These are phyloP conservation scores for Citrus glauca DNA, from an alignment of 345 rosid genomes.

Conservation along the genomic window DNA sequence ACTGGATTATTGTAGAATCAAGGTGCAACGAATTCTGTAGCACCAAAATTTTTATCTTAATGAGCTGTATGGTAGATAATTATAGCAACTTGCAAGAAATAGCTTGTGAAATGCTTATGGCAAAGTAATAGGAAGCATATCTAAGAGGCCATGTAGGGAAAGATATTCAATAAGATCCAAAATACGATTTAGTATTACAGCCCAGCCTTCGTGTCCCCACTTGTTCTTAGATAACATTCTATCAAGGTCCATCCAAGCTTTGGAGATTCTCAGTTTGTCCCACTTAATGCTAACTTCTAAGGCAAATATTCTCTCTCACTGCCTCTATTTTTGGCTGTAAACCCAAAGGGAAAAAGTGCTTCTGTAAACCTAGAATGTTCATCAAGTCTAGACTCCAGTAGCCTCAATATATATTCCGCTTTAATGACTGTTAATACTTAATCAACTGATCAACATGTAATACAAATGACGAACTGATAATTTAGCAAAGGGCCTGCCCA, in stretches of 20 bases:
- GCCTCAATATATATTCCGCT: background rate
- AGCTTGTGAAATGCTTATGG: background rate
- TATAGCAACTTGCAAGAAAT: background rate
- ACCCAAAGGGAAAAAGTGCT: constrained; percentile 11
- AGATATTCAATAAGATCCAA: constrained; percentile 8
- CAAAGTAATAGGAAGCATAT: background rate
- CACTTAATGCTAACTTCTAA: constrained; percentile 22
- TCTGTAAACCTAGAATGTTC: constrained; percentile 18
- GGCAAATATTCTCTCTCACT: constrained; percentile 27
- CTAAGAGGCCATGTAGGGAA: background rate
- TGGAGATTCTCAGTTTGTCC: constrained; percentile 24
- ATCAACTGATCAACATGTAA: background rate
- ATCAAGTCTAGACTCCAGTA: background rate
- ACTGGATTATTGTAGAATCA: background rate
- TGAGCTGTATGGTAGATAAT: background rate
- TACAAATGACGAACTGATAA: background rate
- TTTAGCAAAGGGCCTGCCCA: constrained; percentile 3
- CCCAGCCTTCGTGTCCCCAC: background rate
- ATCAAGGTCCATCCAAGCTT: constrained; percentile 8
- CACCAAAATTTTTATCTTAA: background rate
- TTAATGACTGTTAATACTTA: constrained; percentile 6
- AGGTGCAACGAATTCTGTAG: background rate
- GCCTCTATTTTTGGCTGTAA: constrained; percentile 28
- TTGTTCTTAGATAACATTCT: constrained; percentile 7
- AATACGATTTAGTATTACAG: constrained; percentile 8